Evolutionary conservation across 306 rosid genomes (phyloP), one percentile per base, ranked within the genome.

Genomic region (Glycyrrhiza uralensis): DNA sequence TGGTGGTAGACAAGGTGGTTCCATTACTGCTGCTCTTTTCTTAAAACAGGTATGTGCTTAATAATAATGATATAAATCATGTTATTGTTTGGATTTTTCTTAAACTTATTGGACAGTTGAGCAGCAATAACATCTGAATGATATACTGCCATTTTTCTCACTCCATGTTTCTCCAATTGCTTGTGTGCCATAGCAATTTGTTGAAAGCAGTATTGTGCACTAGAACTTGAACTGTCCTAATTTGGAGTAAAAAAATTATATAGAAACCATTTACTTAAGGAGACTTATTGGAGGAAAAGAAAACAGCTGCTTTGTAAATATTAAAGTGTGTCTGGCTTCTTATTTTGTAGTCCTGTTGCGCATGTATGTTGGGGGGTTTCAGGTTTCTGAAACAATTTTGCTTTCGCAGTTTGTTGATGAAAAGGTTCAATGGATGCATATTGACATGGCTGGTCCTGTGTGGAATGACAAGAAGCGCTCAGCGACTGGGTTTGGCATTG

Each of bases 381-480:
- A n/a, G n/a, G 56, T 59, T 66, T 65, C 46, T 74, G 67, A 87
- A 60, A 44, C 47, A 65, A 32, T 45, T 64, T 51, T 47, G 79
- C 7, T 66, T 78, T 66, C 79, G 79, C 81, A 95, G 99, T 95
- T 89, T 84, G 97, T 91, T 70, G 97, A 95, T 80, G 99, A 95
- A 71, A 95, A 95, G 79, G 93, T 95, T 69, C 88, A 91, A 14
- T 91, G 99, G 99, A 79, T 91, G 96, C 99, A 95, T 70, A 88
- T 95, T 49, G 99, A 95, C 87, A 46, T 95, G 75, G 96, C 97
- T 36, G 99, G 99, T 33, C 97, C 97, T 0, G 99, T 87, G 47
- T 84, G 87, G 88, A 91, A 66, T 29, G 96, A 95, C 17, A 89
- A 95, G 88, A 88, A 87, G 72, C 87, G 77, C 5, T 17, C 86